Base-by-base conservation (phyloP, 768 basidiomycete genomes). In the Tylopilus rubrobrunneus region DNA sequence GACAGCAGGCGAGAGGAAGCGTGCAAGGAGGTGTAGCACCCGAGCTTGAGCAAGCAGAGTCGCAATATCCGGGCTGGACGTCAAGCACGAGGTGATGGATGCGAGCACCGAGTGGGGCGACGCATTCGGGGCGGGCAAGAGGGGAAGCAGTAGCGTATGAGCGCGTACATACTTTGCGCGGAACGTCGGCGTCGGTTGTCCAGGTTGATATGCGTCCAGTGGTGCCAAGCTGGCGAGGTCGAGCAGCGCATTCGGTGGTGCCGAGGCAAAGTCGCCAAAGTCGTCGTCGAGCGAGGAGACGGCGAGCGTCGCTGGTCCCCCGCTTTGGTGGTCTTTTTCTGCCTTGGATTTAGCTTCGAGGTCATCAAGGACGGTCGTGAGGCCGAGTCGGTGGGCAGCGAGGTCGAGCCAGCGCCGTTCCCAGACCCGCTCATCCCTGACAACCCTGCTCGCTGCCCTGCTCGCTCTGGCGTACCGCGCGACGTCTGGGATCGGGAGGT, bases 191-290 rank as follows among this genome's bases (percentile, higher is more conserved):
- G 61, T 61, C 33, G 59, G 60, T 45, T 52, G 61, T 15, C 62
- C 63, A 21, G 67, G 59, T 31, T 48, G 48, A 7, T 62, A 65
- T 12, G 61, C 37, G 37, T 59, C 57, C 46, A 53, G 48, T 40
- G 34, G 65, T 1, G 49, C 37, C 1, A 49, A 45, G 49, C 44
- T 14, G 9, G 59, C 57, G 33, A 67, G 48, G 34, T 67, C 67
- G 36, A 68, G 19, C 33, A 67, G 59, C 11, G 55, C 44, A 17
- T 41, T 51, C 0, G 57, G 49, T n/a, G 53, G 31, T 61, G 79
- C 77, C 0, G 78, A 74, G 1, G 87, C 80, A 65, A 93, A 92
- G 64, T 94, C 92, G 4, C 92, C 94, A 71, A 96, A 96, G 25
- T 92, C 92, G 61, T 95, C 87, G 49, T 78, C 66, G 39, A 70